Conservation (phyloP, 2,329 filamentous ascomycete species). For the Pseudogymnoascus sp. region DNA sequence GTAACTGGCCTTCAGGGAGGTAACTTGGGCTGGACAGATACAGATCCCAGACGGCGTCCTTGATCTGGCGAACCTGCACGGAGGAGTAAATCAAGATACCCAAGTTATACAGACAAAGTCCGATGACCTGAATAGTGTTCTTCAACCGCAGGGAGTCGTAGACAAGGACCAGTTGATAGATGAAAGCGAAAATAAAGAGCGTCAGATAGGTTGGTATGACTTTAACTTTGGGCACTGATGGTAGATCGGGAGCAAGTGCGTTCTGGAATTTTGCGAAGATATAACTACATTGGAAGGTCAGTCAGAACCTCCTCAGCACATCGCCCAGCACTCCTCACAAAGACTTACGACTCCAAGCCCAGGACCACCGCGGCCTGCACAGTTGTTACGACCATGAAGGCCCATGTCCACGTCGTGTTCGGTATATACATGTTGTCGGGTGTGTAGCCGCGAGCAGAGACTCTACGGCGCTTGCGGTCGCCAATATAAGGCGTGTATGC, state of each 20-base stretch:
- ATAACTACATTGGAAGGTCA: slow-evolving; percentile 49
- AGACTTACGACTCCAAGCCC: slow-evolving; percentile 73
- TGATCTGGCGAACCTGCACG: slow-evolving; percentile 87
- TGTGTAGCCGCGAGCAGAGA: not conserved
- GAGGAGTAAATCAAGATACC: slow-evolving; percentile 87
- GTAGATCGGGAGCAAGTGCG: slow-evolving; percentile 41
- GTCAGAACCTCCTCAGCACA: not conserved
- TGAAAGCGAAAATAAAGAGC: slow-evolving; percentile 92
- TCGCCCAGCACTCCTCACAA: not conserved
- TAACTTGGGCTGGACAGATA: slow-evolving; percentile 35
- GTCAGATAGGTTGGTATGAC: slow-evolving; percentile 88
- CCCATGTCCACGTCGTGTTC: slow-evolving; percentile 78
- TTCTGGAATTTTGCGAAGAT: slow-evolving; percentile 81
- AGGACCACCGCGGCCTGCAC: slow-evolving; percentile 74
- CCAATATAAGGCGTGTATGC: slow-evolving; percentile 28
- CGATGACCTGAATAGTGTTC: slow-evolving; percentile 98
- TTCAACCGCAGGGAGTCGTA: slow-evolving; percentile 91
- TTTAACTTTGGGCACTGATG: slow-evolving; percentile 27
- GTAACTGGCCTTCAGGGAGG: slow-evolving; percentile 29
- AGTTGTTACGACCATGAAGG: slow-evolving; percentile 66
- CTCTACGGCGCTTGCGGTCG: slow-evolving; percentile 26
- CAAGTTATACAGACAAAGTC: slow-evolving; percentile 84
- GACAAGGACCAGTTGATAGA: slow-evolving; percentile 82
- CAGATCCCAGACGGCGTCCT: slow-evolving; percentile 57
- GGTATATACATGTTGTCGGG: slow-evolving; percentile 62